A percentile compares a stretch with the other conserved stretches of the same genome.
phyloP scores from a whole-genome alignment of 1,284 basidiomycete species.

The Apiotrichum veenhuisii region DNA sequence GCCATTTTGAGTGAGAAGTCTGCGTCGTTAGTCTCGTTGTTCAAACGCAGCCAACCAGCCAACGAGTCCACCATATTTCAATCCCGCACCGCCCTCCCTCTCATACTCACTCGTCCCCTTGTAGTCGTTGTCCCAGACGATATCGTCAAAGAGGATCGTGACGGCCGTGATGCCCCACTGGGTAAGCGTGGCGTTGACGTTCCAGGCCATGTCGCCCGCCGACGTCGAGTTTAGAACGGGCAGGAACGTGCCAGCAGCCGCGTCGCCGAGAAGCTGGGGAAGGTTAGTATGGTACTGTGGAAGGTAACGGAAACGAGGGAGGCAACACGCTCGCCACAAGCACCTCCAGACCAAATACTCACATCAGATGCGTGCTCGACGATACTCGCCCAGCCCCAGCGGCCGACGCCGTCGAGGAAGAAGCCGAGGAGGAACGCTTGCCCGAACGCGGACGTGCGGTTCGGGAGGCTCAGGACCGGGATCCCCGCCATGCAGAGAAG shows the following conservation, averaged over 20 bases:
- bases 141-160: constrained; percentile 31
- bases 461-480: constrained; percentile 39
- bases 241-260: constrained; percentile 15
- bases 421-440: constrained; percentile 41
- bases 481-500: constrained; percentile 33
- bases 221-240: constrained; percentile 16
- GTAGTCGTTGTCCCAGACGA: constrained; percentile 20
- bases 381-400: constrained; percentile 46
- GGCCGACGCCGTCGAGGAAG: constrained; percentile 43
- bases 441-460: constrained; percentile 33
- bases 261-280: constrained; percentile 28
- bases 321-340: no score
- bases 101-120: constrained; percentile 21
- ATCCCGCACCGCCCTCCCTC: no score
- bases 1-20: constrained; percentile 17
- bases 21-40: background rate
- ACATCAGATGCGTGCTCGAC: constrained; percentile 21
- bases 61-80: no score
- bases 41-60: no score
- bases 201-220: constrained; percentile 15
- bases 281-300: background rate
- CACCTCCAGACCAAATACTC: background rate
- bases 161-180: constrained; percentile 20
- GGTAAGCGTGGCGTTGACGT: constrained; percentile 16
- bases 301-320: background rate